These are phyloP conservation scores for Staphylotrichum longicolle DNA, from an alignment of 495 filamentous ascomycete species.

Conservation along the genomic window DNA sequence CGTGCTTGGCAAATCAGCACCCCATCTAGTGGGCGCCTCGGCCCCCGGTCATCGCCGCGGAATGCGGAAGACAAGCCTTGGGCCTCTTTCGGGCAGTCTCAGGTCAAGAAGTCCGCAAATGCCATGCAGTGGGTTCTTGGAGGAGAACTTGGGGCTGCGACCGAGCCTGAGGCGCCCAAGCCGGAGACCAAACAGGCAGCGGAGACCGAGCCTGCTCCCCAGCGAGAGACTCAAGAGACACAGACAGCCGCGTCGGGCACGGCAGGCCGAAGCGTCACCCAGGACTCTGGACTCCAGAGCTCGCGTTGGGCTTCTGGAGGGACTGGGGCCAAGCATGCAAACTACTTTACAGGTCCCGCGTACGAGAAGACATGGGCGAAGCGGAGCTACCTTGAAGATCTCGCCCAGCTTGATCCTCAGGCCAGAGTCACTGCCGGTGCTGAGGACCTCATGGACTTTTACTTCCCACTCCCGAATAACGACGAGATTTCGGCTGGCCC, in stretches of 20 bases:
- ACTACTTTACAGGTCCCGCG: constrained; percentile 17
- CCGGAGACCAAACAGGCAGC: not conserved
- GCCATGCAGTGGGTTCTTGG: constrained; percentile 24
- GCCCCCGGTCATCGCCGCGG: too few species aligned
- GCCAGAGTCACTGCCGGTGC: not conserved
- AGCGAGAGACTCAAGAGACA: too few species aligned
- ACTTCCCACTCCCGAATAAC: constrained; percentile 5
- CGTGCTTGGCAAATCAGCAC: not conserved
- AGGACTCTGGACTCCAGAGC: constrained; percentile 6
- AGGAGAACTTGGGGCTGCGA: not conserved
- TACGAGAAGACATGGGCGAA: constrained; percentile 21
- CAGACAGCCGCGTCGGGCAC: not conserved
- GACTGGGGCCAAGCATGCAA: not conserved
- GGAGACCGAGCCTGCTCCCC: too few species aligned
- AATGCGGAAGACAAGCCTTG: not conserved
- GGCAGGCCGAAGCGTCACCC: not conserved
- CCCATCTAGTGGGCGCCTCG: not conserved
- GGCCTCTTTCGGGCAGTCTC: not conserved
- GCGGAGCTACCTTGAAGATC: constrained; percentile 14
- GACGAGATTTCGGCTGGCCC: not conserved
- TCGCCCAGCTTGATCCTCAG: constrained; percentile 15
- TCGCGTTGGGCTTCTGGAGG: constrained; percentile 20
- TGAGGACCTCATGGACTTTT: constrained; percentile 14
- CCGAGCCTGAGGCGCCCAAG: not conserved
- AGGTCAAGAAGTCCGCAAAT: not conserved